Evolutionary conservation across 202 grass and related monocot genomes (phyloP).

Genomic region (Alloteropsis angusta): DNA sequence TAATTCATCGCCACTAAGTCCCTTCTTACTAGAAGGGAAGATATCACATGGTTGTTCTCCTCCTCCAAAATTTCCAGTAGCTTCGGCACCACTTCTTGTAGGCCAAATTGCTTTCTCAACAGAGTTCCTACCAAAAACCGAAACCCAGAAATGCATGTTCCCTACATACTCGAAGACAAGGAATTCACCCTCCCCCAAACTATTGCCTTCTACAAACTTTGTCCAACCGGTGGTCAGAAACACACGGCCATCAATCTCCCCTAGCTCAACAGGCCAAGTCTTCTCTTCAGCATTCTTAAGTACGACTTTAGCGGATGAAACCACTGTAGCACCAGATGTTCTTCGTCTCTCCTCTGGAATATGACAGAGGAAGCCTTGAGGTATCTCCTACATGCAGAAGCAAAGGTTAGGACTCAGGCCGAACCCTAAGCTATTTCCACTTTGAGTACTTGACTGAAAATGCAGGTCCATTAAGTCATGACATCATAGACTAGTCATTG

Average conservation of each 20-base stretch:
- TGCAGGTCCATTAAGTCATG: background rate
- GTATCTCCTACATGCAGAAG: conserved; percentile 54
- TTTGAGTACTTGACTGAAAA: background rate
- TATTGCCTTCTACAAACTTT: conserved; percentile 54
- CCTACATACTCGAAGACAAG: conserved; percentile 49
- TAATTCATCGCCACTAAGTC: background rate
- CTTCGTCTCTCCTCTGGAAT: conserved; percentile 25
- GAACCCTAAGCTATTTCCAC: background rate
- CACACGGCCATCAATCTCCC: conserved; percentile 14
- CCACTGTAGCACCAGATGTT: background rate
- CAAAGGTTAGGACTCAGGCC: background rate
- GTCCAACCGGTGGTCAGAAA: conserved; percentile 63
- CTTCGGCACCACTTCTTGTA: conserved; percentile 14
- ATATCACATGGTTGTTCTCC: conserved; percentile 21
- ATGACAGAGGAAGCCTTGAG: conserved; percentile 50
- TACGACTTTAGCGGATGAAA: background rate
- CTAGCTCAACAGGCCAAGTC: conserved; percentile 42
- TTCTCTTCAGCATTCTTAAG: conserved; percentile 41
- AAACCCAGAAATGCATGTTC: conserved; percentile 53
- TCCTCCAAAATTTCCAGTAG: background rate
- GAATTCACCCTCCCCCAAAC: conserved; percentile 58
- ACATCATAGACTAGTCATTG: background rate
- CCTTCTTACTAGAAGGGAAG: background rate
- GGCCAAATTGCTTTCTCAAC: conserved; percentile 42
- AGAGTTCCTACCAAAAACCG: conserved; percentile 56